Conservation (phyloP, 1,139 yeast genomes). For the Petasospora rhodanensis region DNA sequence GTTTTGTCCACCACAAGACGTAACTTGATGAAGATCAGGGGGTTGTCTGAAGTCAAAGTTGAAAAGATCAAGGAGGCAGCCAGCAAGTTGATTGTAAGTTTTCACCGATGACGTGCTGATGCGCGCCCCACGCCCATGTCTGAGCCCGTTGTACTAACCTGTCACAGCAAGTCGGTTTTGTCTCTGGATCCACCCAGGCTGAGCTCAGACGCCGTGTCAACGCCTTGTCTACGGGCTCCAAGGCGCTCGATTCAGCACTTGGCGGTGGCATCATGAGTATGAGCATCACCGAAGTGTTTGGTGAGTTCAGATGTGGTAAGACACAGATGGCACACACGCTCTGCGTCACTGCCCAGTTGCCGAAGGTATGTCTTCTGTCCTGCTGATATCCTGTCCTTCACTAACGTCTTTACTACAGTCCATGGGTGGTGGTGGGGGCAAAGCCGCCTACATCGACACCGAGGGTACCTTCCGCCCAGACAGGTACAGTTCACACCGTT, state of each 20-base stretch:
- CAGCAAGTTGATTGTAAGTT: conserved; percentile 38
- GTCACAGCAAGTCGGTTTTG: conserved; percentile 40
- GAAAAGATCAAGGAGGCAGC: conserved; percentile 63
- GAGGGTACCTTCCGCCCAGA: conserved; percentile 61
- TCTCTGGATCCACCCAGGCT: conserved; percentile 49
- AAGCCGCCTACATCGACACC: conserved; percentile 56
- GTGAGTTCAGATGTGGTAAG: conserved; percentile 60
- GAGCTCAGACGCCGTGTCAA: conserved; percentile 44
- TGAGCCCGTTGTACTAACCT: conserved; percentile 1
- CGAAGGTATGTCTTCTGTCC: conserved; percentile 30
- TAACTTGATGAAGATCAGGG: conserved; percentile 47
- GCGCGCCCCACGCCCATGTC: neutral
- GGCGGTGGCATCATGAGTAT: conserved; percentile 60
- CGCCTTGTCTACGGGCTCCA: conserved; percentile 50
- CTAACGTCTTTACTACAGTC: conserved; percentile 22
- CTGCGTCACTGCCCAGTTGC: conserved; percentile 56
- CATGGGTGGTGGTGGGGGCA: conserved; percentile 59
- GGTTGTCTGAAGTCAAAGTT: conserved; percentile 54
- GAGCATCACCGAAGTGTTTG: conserved; percentile 61
- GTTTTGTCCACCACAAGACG: conserved; percentile 52
- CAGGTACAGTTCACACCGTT: conserved; percentile 26
- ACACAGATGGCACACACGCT: conserved; percentile 57
- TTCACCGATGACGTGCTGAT: conserved; percentile 1
- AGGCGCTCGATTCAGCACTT: conserved; percentile 46
- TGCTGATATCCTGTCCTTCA: too few relatives aligned